Percentiles rank a stretch among this genome's conserved stretches.
Evolutionary conservation across 306 rosid genomes (phyloP).

Genomic region (Cucurbita argyrosperma): DNA sequence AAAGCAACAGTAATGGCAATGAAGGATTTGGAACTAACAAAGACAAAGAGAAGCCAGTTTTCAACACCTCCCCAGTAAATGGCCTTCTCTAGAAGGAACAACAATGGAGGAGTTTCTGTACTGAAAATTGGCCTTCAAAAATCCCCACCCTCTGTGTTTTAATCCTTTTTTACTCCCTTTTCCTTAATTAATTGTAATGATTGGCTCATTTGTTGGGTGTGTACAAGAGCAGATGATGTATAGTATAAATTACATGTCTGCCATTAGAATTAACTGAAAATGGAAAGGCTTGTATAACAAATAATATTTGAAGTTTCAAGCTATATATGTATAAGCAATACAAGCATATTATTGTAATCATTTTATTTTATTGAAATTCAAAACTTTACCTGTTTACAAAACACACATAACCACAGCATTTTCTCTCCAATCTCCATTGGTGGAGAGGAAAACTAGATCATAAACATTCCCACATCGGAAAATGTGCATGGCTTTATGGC

Average conservation of each 20-base stretch:
- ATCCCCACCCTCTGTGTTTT: background rate
- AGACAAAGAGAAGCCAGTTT: conserved; percentile 49
- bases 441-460: conserved; percentile 2
- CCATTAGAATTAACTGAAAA: conserved; percentile 10
- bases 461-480: conserved; percentile 18
- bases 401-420: background rate
- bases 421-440: background rate
- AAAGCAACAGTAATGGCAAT: conserved; percentile 39
- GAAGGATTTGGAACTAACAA: conserved; percentile 28
- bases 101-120: background rate
- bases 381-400: background rate
- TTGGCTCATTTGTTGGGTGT: conserved; percentile 1
- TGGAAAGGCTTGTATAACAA: background rate
- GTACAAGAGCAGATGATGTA: conserved; percentile 1
- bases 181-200: conserved; percentile 5
- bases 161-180: background rate
- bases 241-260: conserved; percentile 1
- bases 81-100: conserved; percentile 33
- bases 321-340: background rate
- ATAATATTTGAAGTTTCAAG: background rate
- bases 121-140: background rate
- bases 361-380: background rate
- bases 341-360: background rate
- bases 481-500: conserved; percentile 13
- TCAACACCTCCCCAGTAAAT: conserved; percentile 46